A percentile compares a stretch with the other conserved stretches of the same genome.
These are phyloP conservation scores for Physcomitrium patens DNA, from an alignment of 225 moss, liverwort and hornwort species.

Conservation along the genomic window DNA sequence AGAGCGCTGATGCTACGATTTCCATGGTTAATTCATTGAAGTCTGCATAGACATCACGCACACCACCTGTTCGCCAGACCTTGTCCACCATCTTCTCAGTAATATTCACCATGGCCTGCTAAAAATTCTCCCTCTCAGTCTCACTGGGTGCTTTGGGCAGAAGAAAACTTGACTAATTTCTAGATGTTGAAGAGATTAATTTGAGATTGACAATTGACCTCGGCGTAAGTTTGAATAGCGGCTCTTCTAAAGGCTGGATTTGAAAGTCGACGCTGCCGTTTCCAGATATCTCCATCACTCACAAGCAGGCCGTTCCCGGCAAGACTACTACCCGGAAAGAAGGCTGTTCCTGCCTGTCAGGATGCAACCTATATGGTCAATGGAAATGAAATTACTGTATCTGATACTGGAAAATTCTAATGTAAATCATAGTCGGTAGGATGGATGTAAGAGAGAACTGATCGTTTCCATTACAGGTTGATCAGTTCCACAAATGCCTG, in stretches of 20 bases:
- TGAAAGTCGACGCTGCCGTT: slow-evolving; percentile 75
- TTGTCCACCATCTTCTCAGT: slow-evolving; percentile 59
- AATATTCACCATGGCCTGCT: slow-evolving; percentile 65
- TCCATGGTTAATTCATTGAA: slow-evolving; percentile 63
- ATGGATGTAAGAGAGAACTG: no score
- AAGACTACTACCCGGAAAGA: slow-evolving; percentile 81
- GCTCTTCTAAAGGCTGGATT: slow-evolving; percentile 70
- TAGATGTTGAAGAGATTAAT: background rate
- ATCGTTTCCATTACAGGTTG: background rate
- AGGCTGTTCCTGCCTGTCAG: slow-evolving; percentile 73
- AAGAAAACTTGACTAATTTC: background rate
- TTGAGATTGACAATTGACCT: slow-evolving; percentile 32
- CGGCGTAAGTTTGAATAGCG: slow-evolving; percentile 63
- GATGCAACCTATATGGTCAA: background rate
- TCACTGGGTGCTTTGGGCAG: background rate
- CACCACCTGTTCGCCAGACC: slow-evolving; percentile 52
- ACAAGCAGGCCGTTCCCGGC: slow-evolving; percentile 74
- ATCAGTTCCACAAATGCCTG: background rate
- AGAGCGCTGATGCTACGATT: slow-evolving; percentile 69
- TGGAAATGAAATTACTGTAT: slow-evolving; percentile 5
- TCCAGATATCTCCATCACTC: slow-evolving; percentile 85
- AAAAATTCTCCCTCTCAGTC: slow-evolving; percentile 1
- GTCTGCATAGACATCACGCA: slow-evolving; percentile 64
- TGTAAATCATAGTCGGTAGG: no score
- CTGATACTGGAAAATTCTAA: background rate